Percentiles rank a stretch among this genome's conserved stretches.
Evolutionary conservation across 2,329 filamentous ascomycete genomes (phyloP).

Genomic region (Trichoderma breve): DNA sequence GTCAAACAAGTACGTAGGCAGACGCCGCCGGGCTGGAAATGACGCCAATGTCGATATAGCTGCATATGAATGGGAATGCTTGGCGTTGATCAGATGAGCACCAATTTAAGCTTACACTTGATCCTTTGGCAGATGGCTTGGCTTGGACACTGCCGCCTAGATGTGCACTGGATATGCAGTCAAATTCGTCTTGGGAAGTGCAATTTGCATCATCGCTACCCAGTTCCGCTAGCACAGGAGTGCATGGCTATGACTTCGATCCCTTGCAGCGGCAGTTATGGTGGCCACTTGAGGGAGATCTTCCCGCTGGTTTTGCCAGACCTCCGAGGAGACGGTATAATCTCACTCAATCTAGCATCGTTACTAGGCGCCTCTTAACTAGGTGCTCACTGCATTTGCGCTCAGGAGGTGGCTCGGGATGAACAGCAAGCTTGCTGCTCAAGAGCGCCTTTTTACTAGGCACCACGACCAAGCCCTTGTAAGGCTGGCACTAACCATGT

Average conservation of each 20-base stretch:
- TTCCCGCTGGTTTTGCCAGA: background rate
- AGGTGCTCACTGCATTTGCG: slow-evolving; percentile 6
- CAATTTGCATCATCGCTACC: background rate
- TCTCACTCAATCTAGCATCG: background rate
- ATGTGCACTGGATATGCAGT: background rate
- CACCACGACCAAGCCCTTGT: background rate
- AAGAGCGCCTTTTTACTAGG: background rate
- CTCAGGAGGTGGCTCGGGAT: slow-evolving; percentile 1
- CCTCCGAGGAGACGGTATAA: background rate
- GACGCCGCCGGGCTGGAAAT: slow-evolving; percentile 2
- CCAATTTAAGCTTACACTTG: background rate
- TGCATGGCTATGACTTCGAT: background rate
- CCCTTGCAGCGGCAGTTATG: slow-evolving; percentile 3
- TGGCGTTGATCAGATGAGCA: slow-evolving; percentile 1
- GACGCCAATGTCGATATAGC: background rate
- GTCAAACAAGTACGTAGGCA: background rate
- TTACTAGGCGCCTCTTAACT: background rate
- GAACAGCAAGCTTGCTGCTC: background rate
- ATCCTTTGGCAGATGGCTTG: background rate
- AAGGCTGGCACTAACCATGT: slow-evolving; percentile 6
- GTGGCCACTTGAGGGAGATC: background rate
- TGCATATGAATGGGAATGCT: background rate
- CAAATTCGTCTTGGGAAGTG: background rate
- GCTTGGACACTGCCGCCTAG: background rate
- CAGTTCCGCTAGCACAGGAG: background rate